phyloP scores from a whole-genome alignment of 805 yeast genomes.

The Saturnispora gosingensis region DNA sequence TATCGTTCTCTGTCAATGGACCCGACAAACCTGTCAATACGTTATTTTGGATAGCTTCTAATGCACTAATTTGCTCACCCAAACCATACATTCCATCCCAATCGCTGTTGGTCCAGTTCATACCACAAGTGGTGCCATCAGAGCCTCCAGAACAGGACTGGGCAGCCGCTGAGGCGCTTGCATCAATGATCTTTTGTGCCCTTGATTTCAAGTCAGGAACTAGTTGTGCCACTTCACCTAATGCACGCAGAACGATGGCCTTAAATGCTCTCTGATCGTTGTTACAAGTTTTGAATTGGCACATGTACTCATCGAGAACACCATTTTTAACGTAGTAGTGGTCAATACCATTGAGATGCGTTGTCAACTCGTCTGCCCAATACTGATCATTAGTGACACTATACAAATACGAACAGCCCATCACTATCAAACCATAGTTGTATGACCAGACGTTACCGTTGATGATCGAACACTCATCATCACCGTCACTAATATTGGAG shows the following conservation, averaged over 20 bases:
- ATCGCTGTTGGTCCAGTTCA: conserved; percentile 47
- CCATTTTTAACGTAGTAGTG: conserved; percentile 30
- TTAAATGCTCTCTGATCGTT: conserved; percentile 74
- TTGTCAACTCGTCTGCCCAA: conserved; percentile 34
- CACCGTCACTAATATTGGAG: conserved; percentile 37
- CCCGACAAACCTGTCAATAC: conserved; percentile 25
- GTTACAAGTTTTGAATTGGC: conserved; percentile 49
- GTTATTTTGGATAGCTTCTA: conserved; percentile 56
- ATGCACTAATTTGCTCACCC: conserved; percentile 72
- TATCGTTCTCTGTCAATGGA: conserved; percentile 9
- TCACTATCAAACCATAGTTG: conserved; percentile 55
- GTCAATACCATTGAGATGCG: conserved; percentile 31
- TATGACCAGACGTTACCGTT: conserved; percentile 55
- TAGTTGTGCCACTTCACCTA: conserved; percentile 23
- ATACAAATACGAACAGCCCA: conserved; percentile 65
- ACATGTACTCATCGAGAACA: conserved; percentile 53
- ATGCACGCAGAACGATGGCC: conserved; percentile 21
- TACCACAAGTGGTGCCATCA: conserved; percentile 71
- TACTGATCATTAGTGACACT: conserved; percentile 41
- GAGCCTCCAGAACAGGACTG: conserved; percentile 62
- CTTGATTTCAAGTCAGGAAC: conserved; percentile 39
- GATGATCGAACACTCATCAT: conserved; percentile 38
- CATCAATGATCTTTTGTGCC: conserved; percentile 26
- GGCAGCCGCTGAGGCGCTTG: conserved; percentile 62
- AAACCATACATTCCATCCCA: conserved; percentile 65